A percentile compares a stretch with the other conserved stretches of the same genome.
Conservation (phyloP, 139 green algal genomes). For the Picochlorum sp. region DNA sequence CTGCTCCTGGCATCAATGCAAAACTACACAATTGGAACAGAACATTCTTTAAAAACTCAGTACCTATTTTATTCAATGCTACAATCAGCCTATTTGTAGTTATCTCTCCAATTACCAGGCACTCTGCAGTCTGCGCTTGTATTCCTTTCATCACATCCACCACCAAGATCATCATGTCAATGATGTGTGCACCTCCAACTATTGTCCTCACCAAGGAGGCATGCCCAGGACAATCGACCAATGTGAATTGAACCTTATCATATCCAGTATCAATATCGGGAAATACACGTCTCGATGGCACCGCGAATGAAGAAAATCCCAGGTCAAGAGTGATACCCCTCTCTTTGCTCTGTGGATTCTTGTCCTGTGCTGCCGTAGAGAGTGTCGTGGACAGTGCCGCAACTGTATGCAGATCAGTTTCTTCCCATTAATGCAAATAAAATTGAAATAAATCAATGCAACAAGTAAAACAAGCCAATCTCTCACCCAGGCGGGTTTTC, state of each 20-base stretch:
- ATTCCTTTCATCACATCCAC: conserved; percentile 90
- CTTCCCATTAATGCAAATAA: neutral
- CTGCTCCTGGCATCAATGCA: neutral
- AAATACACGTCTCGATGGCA: neutral
- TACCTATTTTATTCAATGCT: conserved; percentile 76
- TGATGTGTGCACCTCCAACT: conserved; percentile 85
- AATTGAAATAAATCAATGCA: neutral
- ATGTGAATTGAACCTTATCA: conserved; percentile 74
- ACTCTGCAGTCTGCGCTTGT: conserved; percentile 85
- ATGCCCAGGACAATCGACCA: conserved; percentile 97
- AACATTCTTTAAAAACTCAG: neutral
- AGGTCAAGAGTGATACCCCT: conserved; percentile 95
- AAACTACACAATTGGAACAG: neutral
- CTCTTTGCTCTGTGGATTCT: conserved; percentile 87
- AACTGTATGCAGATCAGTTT: conserved; percentile 29
- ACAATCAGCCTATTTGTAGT: conserved; percentile 70
- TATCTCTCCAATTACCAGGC: conserved; percentile 84
- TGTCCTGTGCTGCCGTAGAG: conserved; percentile 91
- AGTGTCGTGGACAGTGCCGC: conserved; percentile 76
- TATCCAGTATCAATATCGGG: neutral
- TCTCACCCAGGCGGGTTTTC: conserved; percentile 91
- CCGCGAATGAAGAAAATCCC: conserved; percentile 86
- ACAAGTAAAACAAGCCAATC: too few species aligned
- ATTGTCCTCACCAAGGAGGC: conserved; percentile 92
- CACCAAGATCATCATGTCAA: conserved; percentile 92